phyloP scores from a whole-genome alignment of 2,329 filamentous ascomycete species.

The Aspergillus amoenus region DNA sequence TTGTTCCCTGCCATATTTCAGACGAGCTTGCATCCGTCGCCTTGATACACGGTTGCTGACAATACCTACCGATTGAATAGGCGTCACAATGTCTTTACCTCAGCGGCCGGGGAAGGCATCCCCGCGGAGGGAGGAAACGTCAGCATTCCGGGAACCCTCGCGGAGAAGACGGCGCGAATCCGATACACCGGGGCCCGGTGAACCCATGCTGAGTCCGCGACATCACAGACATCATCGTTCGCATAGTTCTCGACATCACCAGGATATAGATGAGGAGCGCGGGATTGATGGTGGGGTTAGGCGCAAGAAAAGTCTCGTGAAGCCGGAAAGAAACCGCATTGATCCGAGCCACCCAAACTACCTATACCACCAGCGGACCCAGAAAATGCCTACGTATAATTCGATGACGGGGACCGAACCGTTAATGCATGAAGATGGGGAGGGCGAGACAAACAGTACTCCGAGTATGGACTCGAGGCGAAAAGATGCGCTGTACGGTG shows the following conservation, averaged over 20 bases:
- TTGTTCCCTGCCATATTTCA: neutral
- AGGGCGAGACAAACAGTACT: slow-evolving; percentile 56
- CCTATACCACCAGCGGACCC: slow-evolving; percentile 90
- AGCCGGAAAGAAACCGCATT: slow-evolving; percentile 83
- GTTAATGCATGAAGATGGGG: slow-evolving; percentile 67
- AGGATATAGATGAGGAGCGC: slow-evolving; percentile 51
- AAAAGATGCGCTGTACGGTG: slow-evolving; percentile 35
- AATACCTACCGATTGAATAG: slow-evolving; percentile 2
- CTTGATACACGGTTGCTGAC: neutral
- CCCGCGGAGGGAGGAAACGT: slow-evolving; percentile 59
- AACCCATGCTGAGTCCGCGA: slow-evolving; percentile 34
- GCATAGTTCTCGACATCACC: slow-evolving; percentile 47
- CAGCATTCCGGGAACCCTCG: slow-evolving; percentile 66
- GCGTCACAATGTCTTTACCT: slow-evolving; percentile 49
- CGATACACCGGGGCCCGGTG: slow-evolving; percentile 59
- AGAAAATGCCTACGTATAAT: slow-evolving; percentile 85
- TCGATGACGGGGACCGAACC: slow-evolving; percentile 93
- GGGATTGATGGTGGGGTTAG: slow-evolving; percentile 54
- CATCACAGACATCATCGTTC: slow-evolving; percentile 43
- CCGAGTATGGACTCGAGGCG: slow-evolving; percentile 61
- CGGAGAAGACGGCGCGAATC: slow-evolving; percentile 69
- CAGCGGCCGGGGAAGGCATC: slow-evolving; percentile 64
- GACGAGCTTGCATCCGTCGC: neutral
- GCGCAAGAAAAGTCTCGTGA: slow-evolving; percentile 84
- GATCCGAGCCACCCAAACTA: slow-evolving; percentile 90